These are phyloP conservation scores for Yarrowia sp. DNA, from an alignment of 805 yeast genomes.

Conservation along the genomic window DNA sequence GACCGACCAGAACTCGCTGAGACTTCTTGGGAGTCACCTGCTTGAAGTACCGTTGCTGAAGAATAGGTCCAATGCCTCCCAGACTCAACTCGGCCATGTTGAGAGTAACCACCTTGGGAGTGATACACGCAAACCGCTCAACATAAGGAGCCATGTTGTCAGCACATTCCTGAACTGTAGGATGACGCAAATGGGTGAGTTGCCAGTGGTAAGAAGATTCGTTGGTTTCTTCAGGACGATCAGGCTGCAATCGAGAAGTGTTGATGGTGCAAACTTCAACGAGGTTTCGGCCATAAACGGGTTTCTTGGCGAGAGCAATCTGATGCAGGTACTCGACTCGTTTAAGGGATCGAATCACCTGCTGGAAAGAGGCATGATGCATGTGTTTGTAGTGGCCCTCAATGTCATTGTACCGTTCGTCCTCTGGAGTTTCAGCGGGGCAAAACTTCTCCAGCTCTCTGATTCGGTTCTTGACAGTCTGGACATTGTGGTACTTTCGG, in stretches of 20 bases:
- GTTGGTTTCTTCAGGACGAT: conserved; percentile 25
- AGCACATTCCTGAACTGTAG: conserved; percentile 21
- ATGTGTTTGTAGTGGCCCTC: conserved; percentile 66
- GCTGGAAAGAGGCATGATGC: conserved; percentile 51
- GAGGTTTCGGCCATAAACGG: conserved; percentile 70
- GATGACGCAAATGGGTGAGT: conserved; percentile 22
- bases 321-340: conserved; percentile 34
- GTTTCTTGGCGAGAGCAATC: conserved; percentile 54
- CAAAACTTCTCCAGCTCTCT: conserved; percentile 41
- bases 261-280: conserved; percentile 52
- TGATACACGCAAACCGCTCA: conserved; percentile 70
- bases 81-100: conserved; percentile 58
- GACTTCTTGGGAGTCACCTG: conserved; percentile 36
- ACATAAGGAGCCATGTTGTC: conserved; percentile 63
- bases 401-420: conserved; percentile 44
- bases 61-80: conserved; percentile 46
- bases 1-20: conserved; percentile 28
- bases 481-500: conserved; percentile 38
- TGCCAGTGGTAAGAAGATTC: conserved; percentile 36
- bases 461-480: conserved; percentile 34
- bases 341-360: conserved; percentile 22
- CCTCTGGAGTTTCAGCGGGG: conserved; percentile 39
- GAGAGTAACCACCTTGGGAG: conserved; percentile 83
- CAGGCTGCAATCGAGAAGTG: conserved; percentile 24
- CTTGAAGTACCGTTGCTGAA: conserved; percentile 33